Evolutionary conservation across 495 filamentous ascomycete genomes (phyloP).

Genomic region (Clavariopsis aquatica): DNA sequence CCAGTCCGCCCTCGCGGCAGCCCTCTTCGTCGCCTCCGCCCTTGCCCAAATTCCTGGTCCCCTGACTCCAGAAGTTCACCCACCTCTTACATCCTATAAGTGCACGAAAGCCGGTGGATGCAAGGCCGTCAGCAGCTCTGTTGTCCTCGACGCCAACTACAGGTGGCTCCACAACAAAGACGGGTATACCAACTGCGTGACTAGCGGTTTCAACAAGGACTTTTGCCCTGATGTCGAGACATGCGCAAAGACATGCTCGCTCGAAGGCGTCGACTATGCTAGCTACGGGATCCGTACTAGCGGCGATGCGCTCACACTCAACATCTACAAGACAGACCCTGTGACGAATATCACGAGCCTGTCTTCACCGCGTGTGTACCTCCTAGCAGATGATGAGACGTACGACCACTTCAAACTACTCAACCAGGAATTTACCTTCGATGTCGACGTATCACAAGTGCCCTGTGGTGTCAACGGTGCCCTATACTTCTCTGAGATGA

Average conservation of each 20-base stretch:
- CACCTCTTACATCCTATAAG: slow-evolving; percentile 52
- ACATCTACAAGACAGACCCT: slow-evolving; percentile 26
- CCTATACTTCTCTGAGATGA: slow-evolving; percentile 67
- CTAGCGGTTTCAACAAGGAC: slow-evolving; percentile 35
- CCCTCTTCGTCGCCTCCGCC: slow-evolving; percentile 9
- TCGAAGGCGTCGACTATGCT: slow-evolving; percentile 47
- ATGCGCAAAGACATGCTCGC: slow-evolving; percentile 45
- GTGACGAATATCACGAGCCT: slow-evolving; percentile 38
- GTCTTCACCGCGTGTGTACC: slow-evolving; percentile 58
- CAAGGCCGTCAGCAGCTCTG: slow-evolving; percentile 46
- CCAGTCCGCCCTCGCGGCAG: not conserved
- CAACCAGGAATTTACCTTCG: slow-evolving; percentile 63
- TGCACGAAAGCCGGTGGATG: slow-evolving; percentile 55
- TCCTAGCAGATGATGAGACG: slow-evolving; percentile 54
- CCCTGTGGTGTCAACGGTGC: slow-evolving; percentile 70
- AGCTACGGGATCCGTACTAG: slow-evolving; percentile 31
- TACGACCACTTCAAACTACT: slow-evolving; percentile 62
- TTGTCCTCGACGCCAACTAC: slow-evolving; percentile 55
- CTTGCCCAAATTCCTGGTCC: slow-evolving; percentile 16
- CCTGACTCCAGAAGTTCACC: slow-evolving; percentile 48
- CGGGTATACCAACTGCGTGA: slow-evolving; percentile 47
- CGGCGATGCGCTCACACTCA: slow-evolving; percentile 38
- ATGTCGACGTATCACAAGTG: slow-evolving; percentile 62
- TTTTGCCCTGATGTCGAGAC: slow-evolving; percentile 44
- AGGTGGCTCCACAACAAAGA: slow-evolving; percentile 44